Evolutionary conservation across 106 monocot genomes (phyloP).

Genomic region (Allium fistulosum): DNA sequence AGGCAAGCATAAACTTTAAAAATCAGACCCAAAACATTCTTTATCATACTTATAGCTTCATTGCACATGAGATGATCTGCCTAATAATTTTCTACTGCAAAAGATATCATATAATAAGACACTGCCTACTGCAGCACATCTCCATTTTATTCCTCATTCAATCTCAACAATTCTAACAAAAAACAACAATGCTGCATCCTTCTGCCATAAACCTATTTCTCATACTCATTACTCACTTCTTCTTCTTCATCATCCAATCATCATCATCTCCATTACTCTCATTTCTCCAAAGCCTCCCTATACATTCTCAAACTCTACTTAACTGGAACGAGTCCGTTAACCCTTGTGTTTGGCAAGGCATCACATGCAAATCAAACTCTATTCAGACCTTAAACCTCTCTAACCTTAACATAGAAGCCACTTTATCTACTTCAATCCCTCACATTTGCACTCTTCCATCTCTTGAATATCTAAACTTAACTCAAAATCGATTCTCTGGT

Average conservation of each 20-base stretch:
- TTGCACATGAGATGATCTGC: too few species aligned
- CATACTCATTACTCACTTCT: neutral
- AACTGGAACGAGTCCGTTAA: constrained; percentile 29
- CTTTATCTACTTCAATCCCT: constrained; percentile 16
- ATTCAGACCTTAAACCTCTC: constrained; percentile 46
- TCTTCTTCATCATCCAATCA: neutral
- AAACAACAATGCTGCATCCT: neutral
- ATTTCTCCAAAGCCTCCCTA: constrained; percentile 30
- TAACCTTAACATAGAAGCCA: constrained; percentile 17
- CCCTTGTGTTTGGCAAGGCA: constrained; percentile 38
- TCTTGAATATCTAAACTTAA: constrained; percentile 39
- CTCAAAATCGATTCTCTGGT: constrained; percentile 45
- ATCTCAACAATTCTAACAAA: neutral
- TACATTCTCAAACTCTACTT: constrained; percentile 26
- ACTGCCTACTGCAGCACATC: too few species aligned
- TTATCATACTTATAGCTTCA: too few species aligned
- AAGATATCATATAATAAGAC: too few species aligned
- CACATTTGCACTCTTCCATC: constrained; percentile 24
- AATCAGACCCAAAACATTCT: too few species aligned
- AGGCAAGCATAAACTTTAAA: too few species aligned
- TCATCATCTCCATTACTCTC: constrained; percentile 24
- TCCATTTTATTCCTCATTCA: too few species aligned
- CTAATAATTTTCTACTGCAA: too few species aligned
- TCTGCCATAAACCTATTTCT: neutral
- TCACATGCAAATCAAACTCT: constrained; percentile 26